Conservation (phyloP, 2,329 filamentous ascomycete genomes). For the Ophiocordyceps australis region DNA sequence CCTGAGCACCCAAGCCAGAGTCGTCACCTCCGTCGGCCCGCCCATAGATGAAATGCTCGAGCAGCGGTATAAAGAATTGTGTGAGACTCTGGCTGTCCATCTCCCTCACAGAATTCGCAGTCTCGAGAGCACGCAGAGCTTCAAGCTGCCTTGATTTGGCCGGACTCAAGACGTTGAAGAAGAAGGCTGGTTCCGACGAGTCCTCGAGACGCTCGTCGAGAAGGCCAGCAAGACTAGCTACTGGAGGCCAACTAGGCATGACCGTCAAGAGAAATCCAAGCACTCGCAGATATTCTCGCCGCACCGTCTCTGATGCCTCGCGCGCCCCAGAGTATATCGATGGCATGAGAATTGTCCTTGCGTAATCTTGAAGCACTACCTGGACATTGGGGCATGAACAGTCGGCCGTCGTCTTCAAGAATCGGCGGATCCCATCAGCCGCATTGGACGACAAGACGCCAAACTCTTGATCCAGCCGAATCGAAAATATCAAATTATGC, state of each 20-base stretch:
- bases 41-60: constrained; percentile 89
- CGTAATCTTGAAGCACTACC: constrained; percentile 33
- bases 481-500: constrained; percentile 77
- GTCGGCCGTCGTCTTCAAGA: constrained; percentile 46
- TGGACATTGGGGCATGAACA: constrained; percentile 13
- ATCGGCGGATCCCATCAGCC: constrained; percentile 60
- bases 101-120: constrained; percentile 42
- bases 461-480: constrained; percentile 74
- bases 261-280: constrained; percentile 61
- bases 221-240: constrained; percentile 58
- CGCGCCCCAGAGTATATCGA: constrained; percentile 60
- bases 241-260: constrained; percentile 49
- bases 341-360: constrained; percentile 51
- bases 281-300: constrained; percentile 64
- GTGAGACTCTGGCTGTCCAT: constrained; percentile 64
- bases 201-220: constrained; percentile 48
- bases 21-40: constrained; percentile 56
- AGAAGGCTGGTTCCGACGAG: constrained; percentile 51
- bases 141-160: constrained; percentile 73
- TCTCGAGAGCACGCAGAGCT: constrained; percentile 60
- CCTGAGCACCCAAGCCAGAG: constrained; percentile 72
- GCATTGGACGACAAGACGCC: constrained; percentile 68
- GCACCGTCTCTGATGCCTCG: constrained; percentile 66
- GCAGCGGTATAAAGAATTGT: constrained; percentile 74
- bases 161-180: constrained; percentile 81